Conservation (phyloP, 2,329 filamentous ascomycete species). For the Colletotrichum zoysiae region DNA sequence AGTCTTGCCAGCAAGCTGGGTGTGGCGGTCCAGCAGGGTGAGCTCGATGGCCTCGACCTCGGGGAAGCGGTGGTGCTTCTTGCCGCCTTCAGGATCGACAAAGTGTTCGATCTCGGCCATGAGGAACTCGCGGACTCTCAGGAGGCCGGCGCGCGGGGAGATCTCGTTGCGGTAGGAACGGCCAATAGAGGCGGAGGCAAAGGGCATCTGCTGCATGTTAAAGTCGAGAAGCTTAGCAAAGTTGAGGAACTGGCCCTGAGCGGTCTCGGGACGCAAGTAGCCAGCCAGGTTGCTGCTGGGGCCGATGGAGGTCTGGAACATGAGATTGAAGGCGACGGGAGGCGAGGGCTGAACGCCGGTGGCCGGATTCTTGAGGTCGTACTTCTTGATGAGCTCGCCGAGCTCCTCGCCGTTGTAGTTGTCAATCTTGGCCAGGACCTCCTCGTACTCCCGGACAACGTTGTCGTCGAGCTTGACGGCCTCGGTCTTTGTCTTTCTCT, state of each 20-base stretch:
- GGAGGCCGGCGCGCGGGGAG: slow-evolving; percentile 88
- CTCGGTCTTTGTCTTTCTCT: slow-evolving; percentile 80
- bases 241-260: slow-evolving; percentile 97
- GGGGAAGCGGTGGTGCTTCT: slow-evolving; percentile 90
- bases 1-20: slow-evolving; percentile 89
- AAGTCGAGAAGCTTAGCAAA: slow-evolving; percentile 97
- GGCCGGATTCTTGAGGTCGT: slow-evolving; percentile 88
- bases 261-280: slow-evolving; percentile 93
- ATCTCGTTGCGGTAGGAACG: slow-evolving; percentile 99
- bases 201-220: slow-evolving; percentile 95
- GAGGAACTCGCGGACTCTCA: slow-evolving; percentile 95
- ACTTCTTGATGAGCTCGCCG: slow-evolving; percentile 88
- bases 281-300: slow-evolving; percentile 89
- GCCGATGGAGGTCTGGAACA: slow-evolving; percentile 97
- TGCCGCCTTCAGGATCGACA: slow-evolving; percentile 93
- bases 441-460: slow-evolving; percentile 89
- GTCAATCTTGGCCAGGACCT: slow-evolving; percentile 91
- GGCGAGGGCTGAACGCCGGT: slow-evolving; percentile 82
- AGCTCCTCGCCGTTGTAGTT: slow-evolving; percentile 93
- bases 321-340: slow-evolving; percentile 95
- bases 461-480: slow-evolving; percentile 89
- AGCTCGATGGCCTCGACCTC: slow-evolving; percentile 89
- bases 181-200: slow-evolving; percentile 96
- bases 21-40: slow-evolving; percentile 84
- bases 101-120: slow-evolving; percentile 99